Conservation (phyloP, 306 rosid species). For the Spatholobus suberectus region DNA sequence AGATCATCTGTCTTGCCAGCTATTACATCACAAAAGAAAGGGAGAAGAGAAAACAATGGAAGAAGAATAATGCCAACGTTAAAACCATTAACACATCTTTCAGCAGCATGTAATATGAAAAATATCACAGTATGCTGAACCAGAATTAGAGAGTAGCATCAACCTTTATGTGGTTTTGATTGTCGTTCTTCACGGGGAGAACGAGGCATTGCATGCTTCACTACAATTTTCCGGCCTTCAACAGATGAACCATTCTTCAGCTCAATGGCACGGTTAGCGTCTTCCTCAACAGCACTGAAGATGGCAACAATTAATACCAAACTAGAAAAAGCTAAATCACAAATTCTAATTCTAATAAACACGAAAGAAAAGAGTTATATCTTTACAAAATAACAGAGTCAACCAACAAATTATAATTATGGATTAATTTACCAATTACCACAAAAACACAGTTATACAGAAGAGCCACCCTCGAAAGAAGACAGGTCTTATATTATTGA, state of each 20-base stretch:
- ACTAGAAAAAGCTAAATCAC: conserved; percentile 13
- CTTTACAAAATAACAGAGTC: background rate
- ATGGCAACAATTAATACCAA: conserved; percentile 37
- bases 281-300: conserved; percentile 83
- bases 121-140: conserved; percentile 10
- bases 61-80: background rate
- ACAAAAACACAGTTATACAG: conserved; percentile 1
- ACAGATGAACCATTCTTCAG: conserved; percentile 71
- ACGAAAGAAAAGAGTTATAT: background rate
- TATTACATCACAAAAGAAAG: conserved; percentile 28
- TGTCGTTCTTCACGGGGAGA: conserved; percentile 73
- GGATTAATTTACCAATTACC: conserved; percentile 8
- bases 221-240: conserved; percentile 80
- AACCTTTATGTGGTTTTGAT: conserved; percentile 78
- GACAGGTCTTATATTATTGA: background rate
- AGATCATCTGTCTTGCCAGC: conserved; percentile 50
- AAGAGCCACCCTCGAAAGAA: background rate
- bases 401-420: conserved; percentile 6
- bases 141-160: conserved; percentile 33
- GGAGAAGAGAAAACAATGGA: conserved; percentile 17
- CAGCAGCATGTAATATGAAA: background rate
- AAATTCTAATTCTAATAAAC: conserved; percentile 17
- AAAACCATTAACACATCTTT: conserved; percentile 30
- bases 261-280: conserved; percentile 85
- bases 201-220: conserved; percentile 89